Evolutionary conservation across 2,329 filamentous ascomycete genomes (phyloP).

Genomic region (Celoporthe dispersa): DNA sequence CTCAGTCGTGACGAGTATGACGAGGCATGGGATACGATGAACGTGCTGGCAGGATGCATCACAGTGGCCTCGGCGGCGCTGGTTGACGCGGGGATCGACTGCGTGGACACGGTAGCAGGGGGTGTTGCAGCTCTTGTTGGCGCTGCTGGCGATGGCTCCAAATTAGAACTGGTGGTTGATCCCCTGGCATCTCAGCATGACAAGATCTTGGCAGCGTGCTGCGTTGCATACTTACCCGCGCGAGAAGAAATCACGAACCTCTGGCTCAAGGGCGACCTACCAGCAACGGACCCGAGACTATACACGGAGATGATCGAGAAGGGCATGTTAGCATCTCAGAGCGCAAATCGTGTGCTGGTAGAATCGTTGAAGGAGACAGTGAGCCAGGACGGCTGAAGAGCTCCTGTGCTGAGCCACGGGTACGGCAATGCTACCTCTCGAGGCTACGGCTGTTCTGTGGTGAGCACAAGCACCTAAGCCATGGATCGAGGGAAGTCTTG

Average conservation of each 20-base stretch:
- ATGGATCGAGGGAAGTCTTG: neutral
- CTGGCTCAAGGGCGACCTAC: conserved; percentile 81
- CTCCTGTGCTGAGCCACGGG: neutral
- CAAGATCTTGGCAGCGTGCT: conserved; percentile 79
- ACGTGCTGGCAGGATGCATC: conserved; percentile 87
- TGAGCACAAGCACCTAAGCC: neutral
- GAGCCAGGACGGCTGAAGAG: conserved; percentile 22
- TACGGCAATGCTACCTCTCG: neutral
- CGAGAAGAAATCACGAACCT: conserved; percentile 92
- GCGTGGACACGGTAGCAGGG: conserved; percentile 85
- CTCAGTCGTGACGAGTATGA: conserved; percentile 53
- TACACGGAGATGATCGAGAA: conserved; percentile 49
- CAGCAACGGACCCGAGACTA: conserved; percentile 46
- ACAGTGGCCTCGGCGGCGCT: conserved; percentile 92
- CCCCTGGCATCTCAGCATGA: conserved; percentile 81
- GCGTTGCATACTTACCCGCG: conserved; percentile 84
- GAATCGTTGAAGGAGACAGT: conserved; percentile 45
- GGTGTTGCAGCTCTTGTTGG: conserved; percentile 82
- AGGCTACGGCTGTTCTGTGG: neutral
- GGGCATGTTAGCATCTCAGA: conserved; percentile 47
- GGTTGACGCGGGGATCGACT: conserved; percentile 94
- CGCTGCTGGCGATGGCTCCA: conserved; percentile 38
- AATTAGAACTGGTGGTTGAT: conserved; percentile 69
- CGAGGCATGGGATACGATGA: conserved; percentile 86
- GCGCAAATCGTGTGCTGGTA: conserved; percentile 48